A percentile compares a stretch with the other conserved stretches of the same genome.
phyloP scores from a whole-genome alignment of 2,329 filamentous ascomycete species.

The Cercospora sojina region DNA sequence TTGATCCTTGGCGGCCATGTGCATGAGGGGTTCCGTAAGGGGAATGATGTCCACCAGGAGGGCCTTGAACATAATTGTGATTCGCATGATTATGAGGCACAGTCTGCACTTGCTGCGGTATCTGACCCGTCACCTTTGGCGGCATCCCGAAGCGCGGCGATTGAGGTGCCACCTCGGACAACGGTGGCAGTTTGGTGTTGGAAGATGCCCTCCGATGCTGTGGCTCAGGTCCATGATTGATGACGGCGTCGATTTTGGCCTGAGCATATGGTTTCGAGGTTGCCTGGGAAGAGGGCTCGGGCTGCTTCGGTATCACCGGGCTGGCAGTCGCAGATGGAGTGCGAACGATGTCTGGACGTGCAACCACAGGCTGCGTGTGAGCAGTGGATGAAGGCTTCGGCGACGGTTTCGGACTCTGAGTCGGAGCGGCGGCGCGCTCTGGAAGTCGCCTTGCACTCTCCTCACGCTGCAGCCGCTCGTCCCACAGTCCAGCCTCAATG shows the following conservation, averaged over 20 bases:
- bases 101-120: constrained; percentile 27
- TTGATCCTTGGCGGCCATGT: constrained; percentile 29
- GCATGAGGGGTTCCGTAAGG: constrained; percentile 39
- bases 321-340: constrained; percentile 22
- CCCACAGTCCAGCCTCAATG: constrained; percentile 62
- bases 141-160: constrained; percentile 35
- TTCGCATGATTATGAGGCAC: constrained; percentile 30
- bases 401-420: constrained; percentile 28
- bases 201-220: constrained; percentile 36
- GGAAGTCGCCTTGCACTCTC: constrained; percentile 7
- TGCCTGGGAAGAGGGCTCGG: constrained; percentile 15
- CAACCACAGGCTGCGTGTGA: constrained; percentile 22
- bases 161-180: constrained; percentile 40
- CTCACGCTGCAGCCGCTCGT: constrained; percentile 42
- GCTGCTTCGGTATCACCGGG: constrained; percentile 19
- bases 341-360: constrained; percentile 16
- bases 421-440: constrained; percentile 17
- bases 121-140: constrained; percentile 26
- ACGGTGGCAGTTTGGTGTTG: constrained; percentile 36
- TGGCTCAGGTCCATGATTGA: constrained; percentile 40
- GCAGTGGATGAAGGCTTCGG: constrained; percentile 30
- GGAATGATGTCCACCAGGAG: constrained; percentile 40
- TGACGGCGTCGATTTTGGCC: constrained; percentile 40
- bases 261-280: constrained; percentile 33
- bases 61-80: constrained; percentile 36